Conservation (phyloP, 2,329 filamentous ascomycete genomes). For the Penicillium hesseltinei region DNA sequence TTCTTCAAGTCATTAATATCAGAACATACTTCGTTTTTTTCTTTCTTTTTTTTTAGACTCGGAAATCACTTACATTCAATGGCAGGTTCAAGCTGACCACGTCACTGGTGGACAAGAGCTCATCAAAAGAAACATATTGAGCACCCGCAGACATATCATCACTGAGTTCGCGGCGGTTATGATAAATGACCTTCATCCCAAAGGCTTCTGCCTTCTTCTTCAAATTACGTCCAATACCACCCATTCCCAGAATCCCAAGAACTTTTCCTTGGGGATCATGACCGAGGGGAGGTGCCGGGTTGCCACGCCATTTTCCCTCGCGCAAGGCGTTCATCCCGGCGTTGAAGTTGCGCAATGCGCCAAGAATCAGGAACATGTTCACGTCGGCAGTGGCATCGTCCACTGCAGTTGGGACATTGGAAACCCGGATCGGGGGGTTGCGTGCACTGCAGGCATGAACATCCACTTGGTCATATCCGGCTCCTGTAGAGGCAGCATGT, state of each 20-base stretch:
- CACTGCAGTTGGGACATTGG: constrained; percentile 77
- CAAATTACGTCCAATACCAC: constrained; percentile 76
- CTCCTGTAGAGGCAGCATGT: constrained; percentile 50
- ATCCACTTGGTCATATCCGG: constrained; percentile 83
- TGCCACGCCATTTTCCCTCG: constrained; percentile 65
- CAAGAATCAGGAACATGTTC: constrained; percentile 76
- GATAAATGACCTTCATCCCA: constrained; percentile 71
- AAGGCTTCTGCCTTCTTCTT: constrained; percentile 72
- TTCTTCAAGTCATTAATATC: constrained; percentile 37
- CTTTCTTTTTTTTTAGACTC: neutral
- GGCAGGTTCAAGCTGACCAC: constrained; percentile 79
- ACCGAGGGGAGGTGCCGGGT: constrained; percentile 56
- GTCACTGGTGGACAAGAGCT: constrained; percentile 67
- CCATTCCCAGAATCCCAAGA: constrained; percentile 81
- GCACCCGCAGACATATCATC: constrained; percentile 49
- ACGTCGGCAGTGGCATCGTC: constrained; percentile 82
- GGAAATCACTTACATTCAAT: constrained; percentile 63
- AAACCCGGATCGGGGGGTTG: constrained; percentile 61
- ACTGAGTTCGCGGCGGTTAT: constrained; percentile 65
- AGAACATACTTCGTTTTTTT: neutral
- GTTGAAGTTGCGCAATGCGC: constrained; percentile 73
- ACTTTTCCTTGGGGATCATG: constrained; percentile 77
- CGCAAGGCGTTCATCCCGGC: constrained; percentile 64
- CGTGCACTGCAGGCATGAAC: constrained; percentile 67
- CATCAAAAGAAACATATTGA: constrained; percentile 64